Evolutionary conservation across 1,284 basidiomycete genomes (phyloP).

Genomic region (Apiotrichum veenhuisii): DNA sequence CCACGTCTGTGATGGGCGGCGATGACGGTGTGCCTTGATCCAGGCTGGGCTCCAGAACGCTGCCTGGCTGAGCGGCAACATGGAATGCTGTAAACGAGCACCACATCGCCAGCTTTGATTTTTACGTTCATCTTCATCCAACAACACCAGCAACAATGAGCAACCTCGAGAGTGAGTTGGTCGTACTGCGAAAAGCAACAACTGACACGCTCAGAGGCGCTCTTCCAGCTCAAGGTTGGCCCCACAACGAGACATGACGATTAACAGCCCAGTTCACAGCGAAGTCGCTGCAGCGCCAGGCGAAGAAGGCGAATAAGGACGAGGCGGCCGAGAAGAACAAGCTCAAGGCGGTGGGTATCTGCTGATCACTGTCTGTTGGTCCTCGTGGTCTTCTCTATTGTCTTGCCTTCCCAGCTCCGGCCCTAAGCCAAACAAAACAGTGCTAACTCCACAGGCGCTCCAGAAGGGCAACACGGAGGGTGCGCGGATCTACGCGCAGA

Average conservation of each 20-base stretch:
- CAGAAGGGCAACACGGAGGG: constrained; percentile 96
- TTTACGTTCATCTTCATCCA: neutral
- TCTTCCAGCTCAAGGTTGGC: constrained; percentile 87
- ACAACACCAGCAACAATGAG: constrained; percentile 57
- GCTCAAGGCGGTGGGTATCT: constrained; percentile 77
- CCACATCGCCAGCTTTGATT: neutral
- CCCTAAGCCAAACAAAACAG: too few species aligned
- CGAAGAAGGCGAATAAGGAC: constrained; percentile 93
- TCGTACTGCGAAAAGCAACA: neutral
- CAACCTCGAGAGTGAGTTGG: constrained; percentile 78
- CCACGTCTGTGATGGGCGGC: neutral
- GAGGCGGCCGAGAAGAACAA: constrained; percentile 78
- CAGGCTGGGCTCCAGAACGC: neutral
- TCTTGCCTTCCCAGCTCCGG: neutral
- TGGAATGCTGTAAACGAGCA: neutral
- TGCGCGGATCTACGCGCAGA: constrained; percentile 97
- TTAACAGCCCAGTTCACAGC: constrained; percentile 85
- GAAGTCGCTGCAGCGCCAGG: constrained; percentile 83
- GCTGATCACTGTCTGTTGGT: too few species aligned
- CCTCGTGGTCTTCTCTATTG: neutral
- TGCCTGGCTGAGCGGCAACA: neutral
- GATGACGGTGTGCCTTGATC: neutral
- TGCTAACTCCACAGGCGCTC: constrained; percentile 63
- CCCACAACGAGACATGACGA: neutral
- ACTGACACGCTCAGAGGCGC: constrained; percentile 63